A percentile compares a stretch with the other conserved stretches of the same genome.
phyloP scores from a whole-genome alignment of 108 stramenopile genomes.

The Schizochytrium sp. region DNA sequence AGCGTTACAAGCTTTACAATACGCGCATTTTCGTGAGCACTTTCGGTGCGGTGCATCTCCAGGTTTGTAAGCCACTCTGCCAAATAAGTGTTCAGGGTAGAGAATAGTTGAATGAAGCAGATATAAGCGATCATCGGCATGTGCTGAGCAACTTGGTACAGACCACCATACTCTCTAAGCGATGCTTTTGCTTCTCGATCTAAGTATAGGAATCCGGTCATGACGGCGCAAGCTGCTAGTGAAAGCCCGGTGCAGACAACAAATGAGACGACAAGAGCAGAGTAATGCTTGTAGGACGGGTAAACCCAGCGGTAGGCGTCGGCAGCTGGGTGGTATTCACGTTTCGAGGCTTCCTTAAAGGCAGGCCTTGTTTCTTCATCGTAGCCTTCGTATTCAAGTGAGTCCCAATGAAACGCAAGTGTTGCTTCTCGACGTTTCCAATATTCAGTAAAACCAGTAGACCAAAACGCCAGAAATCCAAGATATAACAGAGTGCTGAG shows the following conservation, averaged over 20 bases:
- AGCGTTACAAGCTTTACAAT: constrained; percentile 97
- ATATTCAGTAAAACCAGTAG: constrained; percentile 87
- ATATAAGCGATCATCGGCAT: constrained; percentile 14
- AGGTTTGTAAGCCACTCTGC: constrained; percentile 79
- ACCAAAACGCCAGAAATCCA: constrained; percentile 90
- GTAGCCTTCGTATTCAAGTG: constrained; percentile 84
- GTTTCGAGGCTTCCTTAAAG: constrained; percentile 71
- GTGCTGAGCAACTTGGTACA: not conserved
- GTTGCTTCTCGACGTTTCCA: constrained; percentile 87
- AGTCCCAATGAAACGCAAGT: constrained; percentile 89
- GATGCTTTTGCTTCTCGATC: not conserved
- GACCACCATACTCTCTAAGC: not conserved
- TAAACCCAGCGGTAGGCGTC: constrained; percentile 49
- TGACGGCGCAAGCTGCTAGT: not conserved
- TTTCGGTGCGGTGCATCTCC: constrained; percentile 96
- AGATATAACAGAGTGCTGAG: constrained; percentile 61
- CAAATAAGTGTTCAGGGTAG: not conserved
- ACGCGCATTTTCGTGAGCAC: constrained; percentile 87
- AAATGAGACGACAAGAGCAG: not conserved
- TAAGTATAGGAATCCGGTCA: constrained; percentile 28
- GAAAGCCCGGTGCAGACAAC: not conserved
- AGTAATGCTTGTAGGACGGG: not conserved
- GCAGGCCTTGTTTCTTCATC: constrained; percentile 91
- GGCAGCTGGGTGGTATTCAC: constrained; percentile 11
- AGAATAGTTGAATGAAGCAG: not conserved